Evolutionary conservation across 805 yeast genomes (phyloP).

Genomic region (Ogataea kodamae): DNA sequence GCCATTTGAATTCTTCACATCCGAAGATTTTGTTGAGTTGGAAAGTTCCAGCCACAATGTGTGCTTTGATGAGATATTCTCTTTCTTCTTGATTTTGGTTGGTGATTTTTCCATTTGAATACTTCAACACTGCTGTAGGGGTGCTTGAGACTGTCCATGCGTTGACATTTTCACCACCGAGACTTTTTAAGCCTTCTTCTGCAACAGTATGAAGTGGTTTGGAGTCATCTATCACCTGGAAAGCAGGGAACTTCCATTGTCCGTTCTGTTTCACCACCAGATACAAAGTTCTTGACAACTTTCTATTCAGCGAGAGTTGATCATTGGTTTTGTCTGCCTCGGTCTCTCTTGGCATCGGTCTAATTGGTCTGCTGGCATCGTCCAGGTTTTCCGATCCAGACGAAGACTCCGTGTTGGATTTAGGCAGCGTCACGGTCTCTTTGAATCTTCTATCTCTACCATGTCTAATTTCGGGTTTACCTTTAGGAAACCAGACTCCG

Average conservation of each 20-base stretch:
- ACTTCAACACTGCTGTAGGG: conserved; percentile 71
- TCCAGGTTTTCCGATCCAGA: conserved; percentile 36
- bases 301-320: conserved; percentile 68
- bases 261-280: conserved; percentile 52
- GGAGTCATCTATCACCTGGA: conserved; percentile 40
- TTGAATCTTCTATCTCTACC: conserved; percentile 84
- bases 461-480: conserved; percentile 81
- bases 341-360: conserved; percentile 68
- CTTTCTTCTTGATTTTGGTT: conserved; percentile 30
- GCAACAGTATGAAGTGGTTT: conserved; percentile 69
- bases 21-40: conserved; percentile 37
- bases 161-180: conserved; percentile 76
- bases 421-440: conserved; percentile 76
- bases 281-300: conserved; percentile 75
- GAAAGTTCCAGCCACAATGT: conserved; percentile 82
- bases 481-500: conserved; percentile 75
- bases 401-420: conserved; percentile 30
- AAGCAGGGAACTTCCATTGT: conserved; percentile 80
- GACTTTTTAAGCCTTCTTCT: conserved; percentile 60
- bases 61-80: conserved; percentile 81
- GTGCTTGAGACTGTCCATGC: conserved; percentile 89
- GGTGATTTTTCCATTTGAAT: conserved; percentile 28
- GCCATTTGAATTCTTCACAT: conserved; percentile 67
- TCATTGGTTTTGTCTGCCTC: conserved; percentile 70
- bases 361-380: conserved; percentile 64